These are phyloP conservation scores for Penicillium pulvis DNA, from an alignment of 495 filamentous ascomycete species.

Conservation along the genomic window DNA sequence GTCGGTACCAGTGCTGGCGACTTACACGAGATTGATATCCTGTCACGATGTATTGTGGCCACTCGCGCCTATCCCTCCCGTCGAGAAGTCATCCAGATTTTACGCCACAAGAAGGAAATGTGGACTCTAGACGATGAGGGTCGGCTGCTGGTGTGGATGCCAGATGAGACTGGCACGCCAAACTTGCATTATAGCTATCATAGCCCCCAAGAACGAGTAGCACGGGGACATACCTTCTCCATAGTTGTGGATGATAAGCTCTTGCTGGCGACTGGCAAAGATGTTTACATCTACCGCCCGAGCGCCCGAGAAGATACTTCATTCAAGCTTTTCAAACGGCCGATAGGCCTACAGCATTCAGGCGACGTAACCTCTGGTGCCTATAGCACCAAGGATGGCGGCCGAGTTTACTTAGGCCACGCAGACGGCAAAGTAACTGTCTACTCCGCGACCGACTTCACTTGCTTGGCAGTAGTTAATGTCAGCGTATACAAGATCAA, in stretches of 20 bases:
- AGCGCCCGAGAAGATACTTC: conserved; percentile 63
- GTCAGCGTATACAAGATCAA: conserved; percentile 96
- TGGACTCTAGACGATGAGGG: conserved; percentile 95
- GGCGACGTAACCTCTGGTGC: conserved; percentile 91
- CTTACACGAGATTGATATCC: conserved; percentile 82
- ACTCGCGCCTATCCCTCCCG: conserved; percentile 75
- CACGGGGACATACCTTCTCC: conserved; percentile 84
- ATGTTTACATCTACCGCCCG: conserved; percentile 81
- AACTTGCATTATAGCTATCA: conserved; percentile 63
- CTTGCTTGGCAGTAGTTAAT: conserved; percentile 74
- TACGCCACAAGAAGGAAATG: conserved; percentile 82
- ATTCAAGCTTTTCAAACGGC: conserved; percentile 70
- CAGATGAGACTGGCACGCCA: conserved; percentile 73
- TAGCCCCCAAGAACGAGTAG: conserved; percentile 69
- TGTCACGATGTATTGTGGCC: conserved; percentile 63
- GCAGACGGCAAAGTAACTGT: conserved; percentile 91
- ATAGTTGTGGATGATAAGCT: conserved; percentile 76
- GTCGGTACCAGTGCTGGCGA: conserved; percentile 86
- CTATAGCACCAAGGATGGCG: conserved; percentile 69
- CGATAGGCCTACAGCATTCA: conserved; percentile 64
- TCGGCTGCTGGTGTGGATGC: conserved; percentile 82
- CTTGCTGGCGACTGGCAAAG: conserved; percentile 88
- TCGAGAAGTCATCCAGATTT: conserved; percentile 82
- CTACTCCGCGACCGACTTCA: conserved; percentile 74
- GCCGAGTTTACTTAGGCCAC: conserved; percentile 88